Base-by-base conservation (phyloP, 2,329 filamentous ascomycete species). In the Monilinia aucupariae region DNA sequence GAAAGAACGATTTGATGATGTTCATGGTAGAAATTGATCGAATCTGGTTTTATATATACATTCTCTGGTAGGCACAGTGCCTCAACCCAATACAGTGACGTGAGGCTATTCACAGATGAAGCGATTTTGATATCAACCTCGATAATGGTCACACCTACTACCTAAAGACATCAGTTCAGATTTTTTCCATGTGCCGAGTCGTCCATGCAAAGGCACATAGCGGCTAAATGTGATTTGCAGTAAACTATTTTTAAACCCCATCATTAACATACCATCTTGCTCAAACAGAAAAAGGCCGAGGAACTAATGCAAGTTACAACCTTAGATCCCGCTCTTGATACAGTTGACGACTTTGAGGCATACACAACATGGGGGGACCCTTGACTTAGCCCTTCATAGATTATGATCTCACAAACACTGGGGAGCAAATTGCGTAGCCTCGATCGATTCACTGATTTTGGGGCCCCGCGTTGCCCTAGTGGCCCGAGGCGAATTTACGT, bases 51-150 rank as follows among this genome's bases (percentile, higher is more conserved):
- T 22, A 4, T 8, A 17, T 45, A 9, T n/a, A 22, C 3, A n/a
- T 22, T 4, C 20, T 12, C 12, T 3, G 7, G 4, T 6, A 32
- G 3, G 3, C 9, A 17, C 12, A 4, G 4, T 6, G 1, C 12
- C 7, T 15, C 25, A 3, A 9, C 6, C 1, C 2, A 0, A 15
- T 12, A 1, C 6, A 13, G 4, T 4, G 3, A 1, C 5, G 32
- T 5, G 6, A 32, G 22, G 17, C 1, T 27, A 32, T 32, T 27
- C 6, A 1, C 12, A 9, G 2, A 12, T 45, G n/a, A 12, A 7
- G 6, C 5, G 3, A 0, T 1, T 8, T 45, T n/a, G 15, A 32
- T 50, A 32, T 55, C 9, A 3, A 1, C 17, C 13, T 22, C 3
- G 12, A 22, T 27, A 10, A 2, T 17, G 6, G 17, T 4, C 13